Base-by-base conservation (phyloP, 176 grass and related monocot species). In the Puccinellia tenuiflora region DNA sequence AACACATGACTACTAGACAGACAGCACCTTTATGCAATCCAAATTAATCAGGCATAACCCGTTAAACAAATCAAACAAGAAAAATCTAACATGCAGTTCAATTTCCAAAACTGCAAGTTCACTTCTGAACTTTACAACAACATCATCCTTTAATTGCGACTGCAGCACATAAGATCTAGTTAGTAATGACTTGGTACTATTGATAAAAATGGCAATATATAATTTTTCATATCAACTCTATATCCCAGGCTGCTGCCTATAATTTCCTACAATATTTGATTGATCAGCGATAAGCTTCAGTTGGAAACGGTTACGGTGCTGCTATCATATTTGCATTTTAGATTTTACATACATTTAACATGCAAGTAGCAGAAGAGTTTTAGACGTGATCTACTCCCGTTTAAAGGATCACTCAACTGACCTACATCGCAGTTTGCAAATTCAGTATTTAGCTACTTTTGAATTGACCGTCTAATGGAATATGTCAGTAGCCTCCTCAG, bases 81-180 rank as follows among this genome's bases (percentile, higher is more conserved):
- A 45, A 83, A 68, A 29, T 2, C 22, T 28, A 81, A 88, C 96
- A 91, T 98, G 92, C 77, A 98, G 87, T 87, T 98, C 92, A 73
- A 95, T 91, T 81, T 98, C 96, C 87, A 98, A 92, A 71, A 88
- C 80, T 68, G 96, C 92, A 85, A 98, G 91, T 83, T 98, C 91
- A 86, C 85, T 87, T 88, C 91, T 95, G 91, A 93, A 95, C 65
- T 93, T 88, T 3, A 85, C 68, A 60, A 92, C 45, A 56, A 73
- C 83, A 59, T 90, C 89, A 86, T 98, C 92, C 81, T 95, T 91
- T 78, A 77, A 68, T 87, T 91, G 92, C 54, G 88, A 73, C 96
- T 98, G 87, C 42, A 85, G 60, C 85, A 86, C 67, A 86, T 73
- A 73, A 82, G 26, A 52, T 69, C 38, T 59, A 88, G 55, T 85